Conservation (phyloP, 345 rosid genomes). For the Salix udensis region DNA sequence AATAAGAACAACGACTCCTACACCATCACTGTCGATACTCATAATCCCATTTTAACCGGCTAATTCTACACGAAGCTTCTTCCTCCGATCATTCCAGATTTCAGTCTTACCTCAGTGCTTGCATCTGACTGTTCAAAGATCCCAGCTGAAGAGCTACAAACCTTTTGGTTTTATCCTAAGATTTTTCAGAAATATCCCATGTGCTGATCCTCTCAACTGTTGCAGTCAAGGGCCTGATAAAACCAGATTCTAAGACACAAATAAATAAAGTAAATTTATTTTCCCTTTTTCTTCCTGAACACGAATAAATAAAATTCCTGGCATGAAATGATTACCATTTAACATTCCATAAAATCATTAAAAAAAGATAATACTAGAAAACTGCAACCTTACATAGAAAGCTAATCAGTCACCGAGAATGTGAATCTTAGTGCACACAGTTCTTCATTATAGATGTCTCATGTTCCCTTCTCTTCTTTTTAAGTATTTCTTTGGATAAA, state of each 20-base stretch:
- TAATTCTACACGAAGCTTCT: background rate
- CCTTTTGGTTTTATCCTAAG: constrained; percentile 12
- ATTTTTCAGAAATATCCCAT: background rate
- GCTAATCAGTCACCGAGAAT: constrained; percentile 1
- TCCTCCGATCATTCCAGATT: background rate
- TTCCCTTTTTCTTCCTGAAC: no score
- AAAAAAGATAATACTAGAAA: background rate
- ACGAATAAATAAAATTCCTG: background rate
- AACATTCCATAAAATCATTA: background rate
- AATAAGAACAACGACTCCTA: background rate
- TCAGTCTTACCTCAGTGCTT: background rate
- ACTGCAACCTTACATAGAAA: background rate
- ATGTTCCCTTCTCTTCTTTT: background rate
- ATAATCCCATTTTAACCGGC: background rate
- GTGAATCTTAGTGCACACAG: background rate
- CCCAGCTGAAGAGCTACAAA: background rate
- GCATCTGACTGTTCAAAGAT: background rate
- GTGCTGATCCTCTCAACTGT: constrained; percentile 14
- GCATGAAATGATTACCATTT: background rate
- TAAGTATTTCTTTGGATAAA: background rate
- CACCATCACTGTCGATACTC: background rate
- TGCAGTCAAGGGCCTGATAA: constrained; percentile 11
- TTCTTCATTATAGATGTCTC: background rate
- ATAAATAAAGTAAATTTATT: background rate
- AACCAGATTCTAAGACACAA: background rate